Conservation (phyloP, 495 filamentous ascomycete species). For the Penicillium odoratum region DNA sequence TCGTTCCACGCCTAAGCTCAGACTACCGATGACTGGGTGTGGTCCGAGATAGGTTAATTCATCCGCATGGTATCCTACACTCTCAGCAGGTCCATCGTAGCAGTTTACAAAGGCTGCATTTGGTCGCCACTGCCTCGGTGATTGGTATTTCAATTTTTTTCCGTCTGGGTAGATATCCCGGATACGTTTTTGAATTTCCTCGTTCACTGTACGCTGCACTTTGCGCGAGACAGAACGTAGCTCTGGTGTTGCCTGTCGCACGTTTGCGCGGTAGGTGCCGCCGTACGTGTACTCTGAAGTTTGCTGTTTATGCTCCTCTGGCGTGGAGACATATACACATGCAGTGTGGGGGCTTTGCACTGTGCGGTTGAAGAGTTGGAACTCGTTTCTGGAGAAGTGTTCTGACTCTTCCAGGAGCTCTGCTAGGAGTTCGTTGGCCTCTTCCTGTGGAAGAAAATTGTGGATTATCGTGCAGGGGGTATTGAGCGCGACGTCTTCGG, state of each 20-base stretch:
- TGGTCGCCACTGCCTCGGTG: slow-evolving; percentile 68
- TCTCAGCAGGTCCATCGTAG: slow-evolving; percentile 76
- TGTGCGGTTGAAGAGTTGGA: slow-evolving; percentile 82
- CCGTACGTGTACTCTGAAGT: slow-evolving; percentile 84
- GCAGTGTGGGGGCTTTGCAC: slow-evolving; percentile 80
- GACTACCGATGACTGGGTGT: slow-evolving; percentile 79
- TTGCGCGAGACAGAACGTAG: slow-evolving; percentile 63
- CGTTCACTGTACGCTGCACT: slow-evolving; percentile 74
- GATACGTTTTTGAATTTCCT: slow-evolving; percentile 67
- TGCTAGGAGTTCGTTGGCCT: slow-evolving; percentile 68
- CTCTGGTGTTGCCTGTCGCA: slow-evolving; percentile 69
- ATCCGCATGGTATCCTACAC: slow-evolving; percentile 88
- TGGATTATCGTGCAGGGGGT: slow-evolving; percentile 91
- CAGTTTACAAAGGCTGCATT: slow-evolving; percentile 95
- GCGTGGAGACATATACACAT: slow-evolving; percentile 74
- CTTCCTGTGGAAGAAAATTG: slow-evolving; percentile 73
- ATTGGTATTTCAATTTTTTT: slow-evolving; percentile 76
- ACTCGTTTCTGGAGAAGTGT: slow-evolving; percentile 71
- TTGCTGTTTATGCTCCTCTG: slow-evolving; percentile 60
- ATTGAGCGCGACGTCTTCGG: slow-evolving; percentile 71
- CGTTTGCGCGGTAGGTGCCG: slow-evolving; percentile 69
- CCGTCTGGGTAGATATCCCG: slow-evolving; percentile 58
- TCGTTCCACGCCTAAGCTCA: slow-evolving; percentile 84
- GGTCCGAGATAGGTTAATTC: slow-evolving; percentile 93
- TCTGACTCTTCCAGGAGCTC: slow-evolving; percentile 76